Conservation (phyloP, 2,329 filamentous ascomycete species). For the Pochonia chlamydosporia region DNA sequence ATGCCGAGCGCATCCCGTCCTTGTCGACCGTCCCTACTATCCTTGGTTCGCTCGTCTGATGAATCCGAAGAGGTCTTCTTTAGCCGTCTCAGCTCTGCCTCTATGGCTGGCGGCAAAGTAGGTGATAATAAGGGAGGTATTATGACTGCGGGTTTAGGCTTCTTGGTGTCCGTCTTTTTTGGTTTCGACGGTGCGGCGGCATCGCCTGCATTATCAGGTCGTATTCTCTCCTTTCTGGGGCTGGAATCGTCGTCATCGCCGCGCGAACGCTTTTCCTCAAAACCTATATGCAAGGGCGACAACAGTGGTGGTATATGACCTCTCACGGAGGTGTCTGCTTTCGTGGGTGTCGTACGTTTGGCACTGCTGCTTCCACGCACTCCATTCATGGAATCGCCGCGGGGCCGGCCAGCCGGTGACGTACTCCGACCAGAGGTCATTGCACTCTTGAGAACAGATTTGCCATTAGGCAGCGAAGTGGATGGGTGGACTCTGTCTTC, state of each 20-base stretch:
- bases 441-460: conserved; percentile 24
- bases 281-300: conserved; percentile 44
- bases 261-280: conserved; percentile 28
- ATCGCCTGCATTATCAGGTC: conserved; percentile 21
- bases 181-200: conserved; percentile 22
- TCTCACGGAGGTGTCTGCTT: conserved; percentile 31
- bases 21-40: conserved; percentile 16
- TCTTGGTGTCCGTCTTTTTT: conserved; percentile 29
- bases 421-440: conserved; percentile 20
- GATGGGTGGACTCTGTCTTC: conserved; percentile 19
- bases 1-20: conserved; percentile 15
- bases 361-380: conserved; percentile 29
- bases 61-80: conserved; percentile 23
- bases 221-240: conserved; percentile 25
- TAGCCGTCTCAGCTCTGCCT: conserved; percentile 30
- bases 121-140: conserved; percentile 50
- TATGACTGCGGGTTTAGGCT: conserved; percentile 28
- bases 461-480: conserved; percentile 31
- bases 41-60: conserved; percentile 14
- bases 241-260: conserved; percentile 18
- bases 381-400: conserved; percentile 38
- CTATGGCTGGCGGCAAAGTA: conserved; percentile 46
- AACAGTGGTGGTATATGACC: conserved; percentile 44
- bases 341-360: conserved; percentile 30
- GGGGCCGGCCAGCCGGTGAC: conserved; percentile 32